These are phyloP conservation scores for Caryopteris hybrid DNA, from an alignment of 305 asterid genomes.

Conservation along the genomic window DNA sequence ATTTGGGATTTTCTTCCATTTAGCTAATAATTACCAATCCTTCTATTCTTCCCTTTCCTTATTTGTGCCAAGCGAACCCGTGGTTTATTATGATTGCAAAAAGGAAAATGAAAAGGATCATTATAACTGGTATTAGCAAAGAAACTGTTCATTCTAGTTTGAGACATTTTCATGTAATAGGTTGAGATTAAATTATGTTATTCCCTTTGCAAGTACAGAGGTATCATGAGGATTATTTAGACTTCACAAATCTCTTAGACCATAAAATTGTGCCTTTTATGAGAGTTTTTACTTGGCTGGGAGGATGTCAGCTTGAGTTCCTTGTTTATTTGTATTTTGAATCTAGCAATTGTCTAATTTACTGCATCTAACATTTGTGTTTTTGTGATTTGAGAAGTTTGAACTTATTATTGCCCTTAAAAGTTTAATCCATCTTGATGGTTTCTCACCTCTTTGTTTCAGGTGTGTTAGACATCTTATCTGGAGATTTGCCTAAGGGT, in stretches of 20 bases:
- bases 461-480: slow-evolving; percentile 93
- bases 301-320: background rate
- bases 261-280: background rate
- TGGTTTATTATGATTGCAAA: background rate
- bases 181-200: background rate
- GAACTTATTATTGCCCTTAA: no score
- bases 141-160: background rate
- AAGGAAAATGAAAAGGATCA: background rate
- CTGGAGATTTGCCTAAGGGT: slow-evolving; percentile 87
- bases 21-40: background rate
- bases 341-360: background rate
- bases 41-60: background rate
- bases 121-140: background rate
- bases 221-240: background rate
- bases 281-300: background rate
- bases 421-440: slow-evolving; percentile 4
- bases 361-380: background rate
- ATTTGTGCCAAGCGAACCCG: background rate
- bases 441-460: slow-evolving; percentile 29
- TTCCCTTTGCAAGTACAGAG: no score
- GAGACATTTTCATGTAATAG: background rate
- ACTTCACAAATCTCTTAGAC: background rate
- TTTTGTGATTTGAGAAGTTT: background rate
- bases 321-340: background rate
- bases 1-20: background rate